These are phyloP conservation scores for Chaetomiaceae sp. DNA, from an alignment of 2,329 filamentous ascomycete genomes.

Conservation along the genomic window DNA sequence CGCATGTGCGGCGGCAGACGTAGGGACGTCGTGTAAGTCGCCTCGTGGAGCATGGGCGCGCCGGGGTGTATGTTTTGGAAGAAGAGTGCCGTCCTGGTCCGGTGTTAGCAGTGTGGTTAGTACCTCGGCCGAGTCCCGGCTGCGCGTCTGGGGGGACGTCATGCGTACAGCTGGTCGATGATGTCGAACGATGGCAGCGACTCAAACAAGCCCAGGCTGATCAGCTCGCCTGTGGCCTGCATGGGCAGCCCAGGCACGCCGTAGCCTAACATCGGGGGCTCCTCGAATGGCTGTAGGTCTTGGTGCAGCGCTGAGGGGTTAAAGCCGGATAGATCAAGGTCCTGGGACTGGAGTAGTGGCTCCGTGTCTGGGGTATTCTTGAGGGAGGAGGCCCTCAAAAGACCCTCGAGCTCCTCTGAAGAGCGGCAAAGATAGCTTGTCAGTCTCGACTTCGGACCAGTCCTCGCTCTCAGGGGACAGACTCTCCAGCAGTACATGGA, in stretches of 20 bases:
- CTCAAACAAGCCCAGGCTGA: constrained; percentile 27
- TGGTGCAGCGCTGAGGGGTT: too few relatives aligned
- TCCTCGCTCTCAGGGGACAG: too few relatives aligned
- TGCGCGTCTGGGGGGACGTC: too few relatives aligned
- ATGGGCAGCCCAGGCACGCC: too few relatives aligned
- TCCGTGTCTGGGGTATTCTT: background rate
- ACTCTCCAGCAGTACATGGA: too few relatives aligned
- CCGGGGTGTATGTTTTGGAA: constrained; percentile 19
- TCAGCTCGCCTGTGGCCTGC: constrained; percentile 13
- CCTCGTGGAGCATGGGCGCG: constrained; percentile 18
- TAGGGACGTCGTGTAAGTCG: constrained; percentile 14
- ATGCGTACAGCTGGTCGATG: constrained; percentile 21
- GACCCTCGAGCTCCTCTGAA: background rate
- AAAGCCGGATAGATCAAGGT: background rate
- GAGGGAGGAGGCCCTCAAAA: background rate
- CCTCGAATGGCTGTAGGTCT: too few relatives aligned
- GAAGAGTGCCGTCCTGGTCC: constrained; percentile 16
- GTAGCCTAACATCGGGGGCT: too few relatives aligned
- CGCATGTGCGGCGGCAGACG: constrained; percentile 18
- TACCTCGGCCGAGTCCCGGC: too few relatives aligned
- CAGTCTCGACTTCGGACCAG: too few relatives aligned
- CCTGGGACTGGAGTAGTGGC: too few relatives aligned
- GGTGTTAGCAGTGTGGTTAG: too few relatives aligned
- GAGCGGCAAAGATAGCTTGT: too few relatives aligned
- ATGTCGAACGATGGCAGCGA: constrained; percentile 25